Base-by-base conservation (phyloP, 495 filamentous ascomycete species). In the Ramalina peruviana region DNA sequence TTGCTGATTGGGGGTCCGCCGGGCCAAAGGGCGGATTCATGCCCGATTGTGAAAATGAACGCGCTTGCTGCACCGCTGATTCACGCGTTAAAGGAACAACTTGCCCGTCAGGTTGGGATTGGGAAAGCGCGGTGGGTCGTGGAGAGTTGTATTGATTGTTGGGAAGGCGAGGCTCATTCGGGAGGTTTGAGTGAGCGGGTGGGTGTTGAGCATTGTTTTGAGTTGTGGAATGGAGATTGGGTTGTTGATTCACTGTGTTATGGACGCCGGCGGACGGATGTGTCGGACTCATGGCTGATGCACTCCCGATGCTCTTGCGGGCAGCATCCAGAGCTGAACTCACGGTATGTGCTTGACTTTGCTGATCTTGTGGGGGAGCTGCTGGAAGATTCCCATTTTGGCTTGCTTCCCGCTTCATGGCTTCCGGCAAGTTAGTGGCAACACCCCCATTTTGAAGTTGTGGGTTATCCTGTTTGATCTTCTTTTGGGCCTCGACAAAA, bases 1-100 rank as follows among this genome's bases (percentile, higher is more conserved):
- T 26, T 52, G 74, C 49, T 63, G 71, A 44, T 48, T 61, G 46
- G 52, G 63, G 65, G 58, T 54, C 60, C 52, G 56, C 48, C 49
- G 62, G 60, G 25, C 60, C 56, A 45, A 60, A 48, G n/a, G 26
- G 6, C 19, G 45, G n/a, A 17, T 48, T 48, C 19, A 16, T 54
- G 48, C 56, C 66, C 13, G 50, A 57, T 46, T 71, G 69, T 7
- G 74, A 71, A 58, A 83, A 82, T 43, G 65, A 72, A 46, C 74
- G 68, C 20, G 76, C 74, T 53, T 78, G 72, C 21, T 67, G 65
- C 55, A 85, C 69, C 5, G 81, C 81, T 33, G 72, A 79, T 56
- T 77, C 68, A 48, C 83, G 80, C 5, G 79, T 74, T 36, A 84
- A 67, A 25, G 81, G 72, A 40, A 73, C 72, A 15, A 66, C 73